A percentile compares a stretch with the other conserved stretches of the same genome.
Conservation (phyloP, 2,329 filamentous ascomycete genomes). For the Cercospora zeina region DNA sequence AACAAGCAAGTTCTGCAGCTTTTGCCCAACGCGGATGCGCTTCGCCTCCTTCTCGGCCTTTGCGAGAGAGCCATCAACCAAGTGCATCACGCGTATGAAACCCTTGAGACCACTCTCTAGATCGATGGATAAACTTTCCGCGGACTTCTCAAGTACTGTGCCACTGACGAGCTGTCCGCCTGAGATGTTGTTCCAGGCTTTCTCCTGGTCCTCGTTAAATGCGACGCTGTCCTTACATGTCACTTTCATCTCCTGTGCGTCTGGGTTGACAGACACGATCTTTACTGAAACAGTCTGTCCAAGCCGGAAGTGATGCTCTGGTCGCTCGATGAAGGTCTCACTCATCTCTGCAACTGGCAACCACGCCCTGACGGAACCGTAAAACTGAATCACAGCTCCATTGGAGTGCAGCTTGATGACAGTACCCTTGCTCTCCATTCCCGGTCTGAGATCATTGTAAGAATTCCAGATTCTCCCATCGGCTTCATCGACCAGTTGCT, state of each 20-base stretch:
- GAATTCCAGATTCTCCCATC: slow-evolving; percentile 76
- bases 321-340: slow-evolving; percentile 89
- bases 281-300: slow-evolving; percentile 92
- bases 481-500: slow-evolving; percentile 71
- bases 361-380: slow-evolving; percentile 78
- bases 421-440: slow-evolving; percentile 79
- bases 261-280: slow-evolving; percentile 75
- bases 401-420: slow-evolving; percentile 76
- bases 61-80: slow-evolving; percentile 78
- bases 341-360: slow-evolving; percentile 96
- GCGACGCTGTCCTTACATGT: slow-evolving; percentile 88
- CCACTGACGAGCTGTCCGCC: slow-evolving; percentile 75
- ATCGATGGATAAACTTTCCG: slow-evolving; percentile 62
- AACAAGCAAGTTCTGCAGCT: slow-evolving; percentile 76
- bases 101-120: slow-evolving; percentile 75
- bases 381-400: slow-evolving; percentile 91
- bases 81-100: slow-evolving; percentile 71
- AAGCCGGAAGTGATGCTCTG: slow-evolving; percentile 80
- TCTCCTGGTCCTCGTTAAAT: slow-evolving; percentile 74
- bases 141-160: slow-evolving; percentile 56
- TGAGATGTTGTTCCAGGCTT: slow-evolving; percentile 69
- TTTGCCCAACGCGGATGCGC: slow-evolving; percentile 81
- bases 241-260: slow-evolving; percentile 72
- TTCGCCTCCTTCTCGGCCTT: slow-evolving; percentile 77
- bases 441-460: slow-evolving; percentile 71